These are phyloP conservation scores for Trichosporon asahii DNA, from an alignment of 1,284 basidiomycete genomes.

Conservation along the genomic window DNA sequence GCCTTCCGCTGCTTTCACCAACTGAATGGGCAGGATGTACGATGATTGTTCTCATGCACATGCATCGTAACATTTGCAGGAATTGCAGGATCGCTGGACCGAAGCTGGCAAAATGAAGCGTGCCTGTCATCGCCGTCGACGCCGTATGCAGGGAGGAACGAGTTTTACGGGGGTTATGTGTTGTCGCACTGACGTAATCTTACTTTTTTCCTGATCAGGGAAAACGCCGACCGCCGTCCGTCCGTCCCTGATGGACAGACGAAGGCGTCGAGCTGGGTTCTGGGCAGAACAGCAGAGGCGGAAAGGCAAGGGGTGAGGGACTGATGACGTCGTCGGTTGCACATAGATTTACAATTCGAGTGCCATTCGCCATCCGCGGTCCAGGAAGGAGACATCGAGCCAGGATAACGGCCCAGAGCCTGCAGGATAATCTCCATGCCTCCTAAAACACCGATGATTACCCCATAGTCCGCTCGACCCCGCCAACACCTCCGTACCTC, in stretches of 20 bases:
- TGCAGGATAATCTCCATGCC: background rate
- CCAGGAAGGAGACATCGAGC: background rate
- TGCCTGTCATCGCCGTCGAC: background rate
- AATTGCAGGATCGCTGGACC: background rate
- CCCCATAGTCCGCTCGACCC: background rate
- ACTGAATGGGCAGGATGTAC: background rate
- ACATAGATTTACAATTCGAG: background rate
- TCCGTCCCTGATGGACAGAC: background rate
- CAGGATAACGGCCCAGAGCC: background rate
- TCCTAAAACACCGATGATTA: background rate
- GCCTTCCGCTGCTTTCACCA: background rate
- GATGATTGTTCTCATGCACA: background rate
- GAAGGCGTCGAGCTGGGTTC: background rate
- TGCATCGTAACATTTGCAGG: too few species aligned
- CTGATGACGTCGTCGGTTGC: background rate
- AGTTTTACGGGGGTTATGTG: background rate
- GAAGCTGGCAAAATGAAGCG: background rate
- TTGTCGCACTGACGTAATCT: constrained; percentile 2
- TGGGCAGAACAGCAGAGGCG: background rate
- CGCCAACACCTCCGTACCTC: background rate
- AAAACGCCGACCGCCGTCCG: background rate
- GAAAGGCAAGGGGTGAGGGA: too few species aligned
- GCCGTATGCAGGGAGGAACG: background rate
- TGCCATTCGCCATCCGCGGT: background rate
- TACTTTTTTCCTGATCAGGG: background rate